phyloP scores from a whole-genome alignment of 306 rosid genomes.

The Ammopiptanthus mongolicus region DNA sequence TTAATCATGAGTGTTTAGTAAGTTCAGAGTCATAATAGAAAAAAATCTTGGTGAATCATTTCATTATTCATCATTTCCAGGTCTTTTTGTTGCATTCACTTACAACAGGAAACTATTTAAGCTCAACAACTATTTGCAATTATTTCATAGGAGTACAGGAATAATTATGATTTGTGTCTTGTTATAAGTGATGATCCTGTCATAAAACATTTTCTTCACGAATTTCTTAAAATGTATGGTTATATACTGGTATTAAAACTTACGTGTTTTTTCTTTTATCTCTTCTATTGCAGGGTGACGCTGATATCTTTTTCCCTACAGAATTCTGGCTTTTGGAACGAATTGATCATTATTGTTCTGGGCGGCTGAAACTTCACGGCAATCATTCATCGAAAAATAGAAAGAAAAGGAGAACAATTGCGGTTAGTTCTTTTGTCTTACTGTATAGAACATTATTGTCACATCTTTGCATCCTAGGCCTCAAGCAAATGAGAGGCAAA shows the following conservation, averaged over 20 bases:
- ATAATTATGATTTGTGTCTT: neutral
- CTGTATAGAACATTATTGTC: neutral
- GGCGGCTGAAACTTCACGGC: conserved; percentile 53
- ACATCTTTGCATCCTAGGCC: neutral
- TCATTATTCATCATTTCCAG: neutral
- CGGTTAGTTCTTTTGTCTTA: conserved; percentile 42
- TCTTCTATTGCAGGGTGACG: conserved; percentile 67
- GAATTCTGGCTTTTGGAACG: conserved; percentile 84
- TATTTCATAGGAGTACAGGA: neutral
- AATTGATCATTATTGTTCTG: conserved; percentile 89
- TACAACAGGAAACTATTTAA: neutral
- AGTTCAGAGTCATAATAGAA: neutral
- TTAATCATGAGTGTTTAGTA: neutral
- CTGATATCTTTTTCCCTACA: conserved; percentile 92
- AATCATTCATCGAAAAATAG: conserved; percentile 58
- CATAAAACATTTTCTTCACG: neutral
- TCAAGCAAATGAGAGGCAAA: neutral
- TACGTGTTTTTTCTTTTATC: conserved; percentile 14
- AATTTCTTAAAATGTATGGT: neutral
- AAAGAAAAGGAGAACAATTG: conserved; percentile 83
- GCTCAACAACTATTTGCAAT: neutral
- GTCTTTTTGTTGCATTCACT: neutral
- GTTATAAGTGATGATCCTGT: neutral
- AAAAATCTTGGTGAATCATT: neutral
- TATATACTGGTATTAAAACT: neutral